phyloP scores from a whole-genome alignment of 225 moss, liverwort and hornwort species.

The Neckera pumila region DNA sequence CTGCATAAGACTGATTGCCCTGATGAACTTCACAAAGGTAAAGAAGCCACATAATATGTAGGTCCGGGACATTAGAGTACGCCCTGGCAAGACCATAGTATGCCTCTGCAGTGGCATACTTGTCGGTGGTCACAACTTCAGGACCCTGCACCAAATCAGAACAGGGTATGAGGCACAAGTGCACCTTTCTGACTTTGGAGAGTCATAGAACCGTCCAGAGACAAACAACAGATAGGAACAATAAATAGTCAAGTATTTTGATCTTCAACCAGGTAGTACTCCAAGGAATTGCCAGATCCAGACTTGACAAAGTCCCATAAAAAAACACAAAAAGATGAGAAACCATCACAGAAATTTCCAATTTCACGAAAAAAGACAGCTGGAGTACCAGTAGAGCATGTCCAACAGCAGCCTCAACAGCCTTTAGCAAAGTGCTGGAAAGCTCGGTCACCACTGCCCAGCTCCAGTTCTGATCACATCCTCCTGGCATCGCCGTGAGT shows the following conservation, averaged over 20 bases:
- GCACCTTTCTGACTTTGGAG: not conserved
- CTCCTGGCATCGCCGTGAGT: constrained; percentile 58
- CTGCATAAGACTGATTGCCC: constrained; percentile 96
- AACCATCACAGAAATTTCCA: not conserved
- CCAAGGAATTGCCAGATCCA: not conserved
- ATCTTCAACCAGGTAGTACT: not conserved
- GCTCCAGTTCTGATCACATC: constrained; percentile 63
- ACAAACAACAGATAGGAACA: not conserved
- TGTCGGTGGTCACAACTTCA: constrained; percentile 68
- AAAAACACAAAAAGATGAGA: not conserved
- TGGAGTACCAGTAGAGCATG: constrained; percentile 81
- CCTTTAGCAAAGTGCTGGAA: constrained; percentile 70
- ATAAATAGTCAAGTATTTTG: not conserved
- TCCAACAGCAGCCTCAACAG: constrained; percentile 95
- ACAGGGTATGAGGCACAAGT: not conserved
- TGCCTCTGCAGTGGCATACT: constrained; percentile 92
- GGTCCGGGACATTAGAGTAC: constrained; percentile 95
- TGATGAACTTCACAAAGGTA: constrained; percentile 98
- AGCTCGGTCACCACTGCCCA: constrained; percentile 80
- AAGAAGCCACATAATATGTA: constrained; percentile 98
- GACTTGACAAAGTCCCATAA: not conserved
- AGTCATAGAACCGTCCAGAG: not conserved
- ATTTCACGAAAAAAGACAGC: not conserved
- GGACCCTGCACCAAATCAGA: constrained; percentile 48
- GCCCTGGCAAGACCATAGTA: constrained; percentile 93